Base-by-base conservation (phyloP, 768 basidiomycete genomes). In the Trametes cubensis region DNA sequence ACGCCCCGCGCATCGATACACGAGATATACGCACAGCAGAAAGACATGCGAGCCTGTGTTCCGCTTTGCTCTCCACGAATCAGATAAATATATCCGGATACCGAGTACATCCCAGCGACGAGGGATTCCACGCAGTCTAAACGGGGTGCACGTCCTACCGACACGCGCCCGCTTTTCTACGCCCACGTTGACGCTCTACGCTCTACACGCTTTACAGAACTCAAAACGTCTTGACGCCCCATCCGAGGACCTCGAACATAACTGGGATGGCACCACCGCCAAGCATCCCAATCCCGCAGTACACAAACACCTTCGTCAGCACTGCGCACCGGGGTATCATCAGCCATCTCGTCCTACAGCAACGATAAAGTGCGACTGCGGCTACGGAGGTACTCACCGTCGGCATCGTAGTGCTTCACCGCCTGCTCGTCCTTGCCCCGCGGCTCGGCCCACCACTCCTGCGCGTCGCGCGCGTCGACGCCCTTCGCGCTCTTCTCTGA, bases 221-320 rank as follows among this genome's bases (percentile, higher is more conserved):
- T 66, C 61, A 69, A 41, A 54, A 56, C 38, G 48, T 62, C 48
- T 59, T 54, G 51, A 88, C 78, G 23, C 90, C 90, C 86, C 85
- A 89, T 1, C 86, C 89, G 7, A 90, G 66, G 2, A 83, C 54
- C 66, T 89, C 85, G 67, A 92, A 94, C 67, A 85, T 72, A 14
- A 87, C 75, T 0, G 93, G 93, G 34, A 88, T 77, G 0, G 78
- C 73, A 65, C 89, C 85, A 15, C 77, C 74, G 2, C 87, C 83
- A 13, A 95, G 70, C 14, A 89, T 73, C 0, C 84, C 93, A 62
- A 98, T 96, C 0, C 95, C 95, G 53, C 83, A 81, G 71, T 98
- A 96, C 5, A 95, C 94, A 46, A 93, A 85, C 14, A 95, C 86
- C 77, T 95, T 95, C 26, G 94, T 95, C 63, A 95, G 74, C 8